Evolutionary conservation across 768 basidiomycete species (phyloP).

Genomic region (Suillus variegatus): DNA sequence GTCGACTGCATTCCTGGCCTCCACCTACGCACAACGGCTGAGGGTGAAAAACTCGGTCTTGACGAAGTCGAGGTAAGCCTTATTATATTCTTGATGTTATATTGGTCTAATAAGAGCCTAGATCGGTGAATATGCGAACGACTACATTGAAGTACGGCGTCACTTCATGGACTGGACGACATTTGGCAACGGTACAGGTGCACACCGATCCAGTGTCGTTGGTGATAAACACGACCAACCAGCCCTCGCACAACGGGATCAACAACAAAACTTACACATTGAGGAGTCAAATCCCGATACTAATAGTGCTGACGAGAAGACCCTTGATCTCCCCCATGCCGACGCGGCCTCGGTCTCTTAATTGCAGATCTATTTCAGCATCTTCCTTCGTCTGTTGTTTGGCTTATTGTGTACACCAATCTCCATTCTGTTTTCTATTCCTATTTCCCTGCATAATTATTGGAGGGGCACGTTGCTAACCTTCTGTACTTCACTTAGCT

Average conservation of each 20-base stretch:
- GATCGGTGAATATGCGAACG: slow-evolving; percentile 71
- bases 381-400: not conserved
- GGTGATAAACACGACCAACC: slow-evolving; percentile 42
- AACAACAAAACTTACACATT: not conserved
- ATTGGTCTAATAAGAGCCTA: slow-evolving; percentile 20
- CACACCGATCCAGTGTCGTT: slow-evolving; percentile 16
- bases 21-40: slow-evolving; percentile 50
- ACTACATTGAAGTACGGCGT: slow-evolving; percentile 70
- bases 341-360: not conserved
- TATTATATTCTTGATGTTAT: not conserved
- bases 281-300: slow-evolving; percentile 14
- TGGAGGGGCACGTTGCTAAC: not conserved
- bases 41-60: slow-evolving; percentile 64
- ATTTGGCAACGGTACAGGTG: slow-evolving; percentile 23
- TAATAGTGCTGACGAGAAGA: not conserved
- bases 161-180: slow-evolving; percentile 59
- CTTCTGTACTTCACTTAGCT: not conserved
- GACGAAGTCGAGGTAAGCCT: slow-evolving; percentile 67
- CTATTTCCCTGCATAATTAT: not conserved
- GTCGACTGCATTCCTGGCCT: slow-evolving; percentile 62
- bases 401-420: not conserved
- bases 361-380: not conserved
- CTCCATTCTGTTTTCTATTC: not conserved
- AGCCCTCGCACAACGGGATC: slow-evolving; percentile 24
- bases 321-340: not conserved